phyloP scores from a whole-genome alignment of 2,329 filamentous ascomycete genomes.

The Cadophora gregata region DNA sequence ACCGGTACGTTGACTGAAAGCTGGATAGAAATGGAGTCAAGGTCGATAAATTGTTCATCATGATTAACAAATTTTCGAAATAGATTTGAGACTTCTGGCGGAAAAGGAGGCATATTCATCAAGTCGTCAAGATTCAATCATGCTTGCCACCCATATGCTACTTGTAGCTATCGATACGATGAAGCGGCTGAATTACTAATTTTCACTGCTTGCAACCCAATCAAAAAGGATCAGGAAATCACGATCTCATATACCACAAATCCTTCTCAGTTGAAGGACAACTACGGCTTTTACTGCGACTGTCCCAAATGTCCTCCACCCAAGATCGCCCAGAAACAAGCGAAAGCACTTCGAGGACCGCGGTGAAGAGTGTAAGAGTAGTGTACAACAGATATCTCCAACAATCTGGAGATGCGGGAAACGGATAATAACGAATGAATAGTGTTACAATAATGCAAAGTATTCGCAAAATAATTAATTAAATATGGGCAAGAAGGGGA shows the following conservation, averaged over 20 bases:
- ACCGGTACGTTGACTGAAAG: constrained; percentile 35
- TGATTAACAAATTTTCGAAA: constrained; percentile 17
- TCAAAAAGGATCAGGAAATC: constrained; percentile 55
- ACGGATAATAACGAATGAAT: background rate
- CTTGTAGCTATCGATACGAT: constrained; percentile 51
- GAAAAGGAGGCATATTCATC: constrained; percentile 51
- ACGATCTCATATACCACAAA: constrained; percentile 56
- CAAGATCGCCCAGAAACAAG: constrained; percentile 6
- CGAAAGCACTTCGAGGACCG: constrained; percentile 12
- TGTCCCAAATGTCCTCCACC: constrained; percentile 53
- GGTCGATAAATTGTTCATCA: background rate
- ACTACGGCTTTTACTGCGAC: constrained; percentile 59
- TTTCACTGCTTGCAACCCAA: constrained; percentile 48
- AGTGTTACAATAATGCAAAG: background rate
- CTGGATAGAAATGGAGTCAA: background rate
- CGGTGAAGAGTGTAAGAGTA: constrained; percentile 16
- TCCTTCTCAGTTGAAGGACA: constrained; percentile 48
- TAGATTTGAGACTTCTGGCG: constrained; percentile 33
- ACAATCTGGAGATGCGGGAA: background rate
- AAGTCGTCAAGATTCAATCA: constrained; percentile 65
- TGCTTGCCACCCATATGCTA: constrained; percentile 54
- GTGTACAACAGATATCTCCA: background rate
- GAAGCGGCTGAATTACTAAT: constrained; percentile 45
- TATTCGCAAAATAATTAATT: background rate
- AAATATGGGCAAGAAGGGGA: background rate